phyloP scores from a whole-genome alignment of 2,329 filamentous ascomycete species.

The Chalara sp. region DNA sequence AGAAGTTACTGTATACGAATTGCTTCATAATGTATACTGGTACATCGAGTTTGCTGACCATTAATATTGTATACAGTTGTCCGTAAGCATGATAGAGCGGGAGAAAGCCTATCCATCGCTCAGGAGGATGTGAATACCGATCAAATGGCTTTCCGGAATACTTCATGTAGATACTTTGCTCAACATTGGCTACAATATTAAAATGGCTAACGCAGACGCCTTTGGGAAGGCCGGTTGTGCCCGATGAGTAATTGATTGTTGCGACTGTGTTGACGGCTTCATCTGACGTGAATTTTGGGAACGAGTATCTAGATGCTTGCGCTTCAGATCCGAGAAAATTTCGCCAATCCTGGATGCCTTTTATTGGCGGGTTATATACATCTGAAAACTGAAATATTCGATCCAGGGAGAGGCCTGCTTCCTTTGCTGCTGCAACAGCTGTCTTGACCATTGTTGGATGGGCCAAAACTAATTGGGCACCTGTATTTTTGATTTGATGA shows the following conservation, averaged over 20 bases:
- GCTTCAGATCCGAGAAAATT: constrained; percentile 44
- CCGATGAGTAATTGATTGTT: constrained; percentile 72
- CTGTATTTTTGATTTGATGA: constrained; percentile 44
- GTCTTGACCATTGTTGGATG: constrained; percentile 39
- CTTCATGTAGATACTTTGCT: constrained; percentile 41
- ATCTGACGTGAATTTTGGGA: constrained; percentile 44
- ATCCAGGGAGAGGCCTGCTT: constrained; percentile 32
- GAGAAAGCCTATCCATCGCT: constrained; percentile 52
- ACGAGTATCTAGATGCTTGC: constrained; percentile 53
- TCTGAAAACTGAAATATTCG: constrained; percentile 44
- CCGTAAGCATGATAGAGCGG: constrained; percentile 60
- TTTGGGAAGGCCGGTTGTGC: constrained; percentile 79
- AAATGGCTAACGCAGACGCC: constrained; percentile 55
- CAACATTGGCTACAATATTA: constrained; percentile 25
- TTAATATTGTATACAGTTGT: constrained; percentile 45
- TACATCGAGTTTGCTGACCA: constrained; percentile 35
- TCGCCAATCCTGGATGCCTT: constrained; percentile 54
- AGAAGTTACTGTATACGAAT: constrained; percentile 47
- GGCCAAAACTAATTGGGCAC: constrained; percentile 41
- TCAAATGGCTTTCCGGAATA: constrained; percentile 31
- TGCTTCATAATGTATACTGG: constrained; percentile 51
- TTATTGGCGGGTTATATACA: constrained; percentile 19
- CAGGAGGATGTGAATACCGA: constrained; percentile 32
- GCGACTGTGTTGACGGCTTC: constrained; percentile 30
- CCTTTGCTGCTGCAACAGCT: constrained; percentile 36